phyloP scores from a whole-genome alignment of 2,329 filamentous ascomycete genomes.

The Penicillium sp. region DNA sequence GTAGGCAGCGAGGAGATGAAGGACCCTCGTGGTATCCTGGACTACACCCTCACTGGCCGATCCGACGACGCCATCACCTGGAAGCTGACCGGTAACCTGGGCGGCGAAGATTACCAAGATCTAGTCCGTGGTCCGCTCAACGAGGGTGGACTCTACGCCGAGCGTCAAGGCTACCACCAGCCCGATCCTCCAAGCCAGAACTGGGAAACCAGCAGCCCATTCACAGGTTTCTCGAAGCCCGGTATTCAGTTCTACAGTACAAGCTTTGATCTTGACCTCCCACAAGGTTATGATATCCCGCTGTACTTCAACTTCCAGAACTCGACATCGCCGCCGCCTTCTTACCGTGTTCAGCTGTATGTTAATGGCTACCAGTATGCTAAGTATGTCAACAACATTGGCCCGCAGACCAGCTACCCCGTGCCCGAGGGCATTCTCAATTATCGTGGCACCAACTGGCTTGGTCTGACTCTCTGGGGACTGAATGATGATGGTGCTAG shows the following conservation, averaged over 20 bases:
- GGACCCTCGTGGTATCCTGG: conserved; percentile 57
- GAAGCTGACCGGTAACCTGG: conserved; percentile 62
- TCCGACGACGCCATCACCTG: conserved; percentile 43
- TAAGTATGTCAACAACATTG: conserved; percentile 69
- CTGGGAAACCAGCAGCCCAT: conserved; percentile 38
- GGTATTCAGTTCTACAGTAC: conserved; percentile 57
- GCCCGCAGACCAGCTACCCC: conserved; percentile 70
- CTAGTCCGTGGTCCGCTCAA: conserved; percentile 57
- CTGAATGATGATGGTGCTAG: conserved; percentile 59
- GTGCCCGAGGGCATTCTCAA: conserved; percentile 74
- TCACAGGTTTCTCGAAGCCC: conserved; percentile 44
- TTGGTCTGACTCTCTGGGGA: conserved; percentile 70
- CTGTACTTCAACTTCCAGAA: conserved; percentile 53
- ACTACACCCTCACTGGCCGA: conserved; percentile 43
- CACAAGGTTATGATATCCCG: conserved; percentile 57
- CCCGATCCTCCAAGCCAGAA: conserved; percentile 44
- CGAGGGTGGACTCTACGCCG: conserved; percentile 58
- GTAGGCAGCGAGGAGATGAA: conserved; percentile 62
- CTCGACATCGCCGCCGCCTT: conserved; percentile 50
- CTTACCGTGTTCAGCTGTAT: conserved; percentile 65
- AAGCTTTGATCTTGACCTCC: conserved; percentile 53
- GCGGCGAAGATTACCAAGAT: conserved; percentile 57
- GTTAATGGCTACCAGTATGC: conserved; percentile 77
- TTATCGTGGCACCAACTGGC: conserved; percentile 68
- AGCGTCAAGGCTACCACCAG: conserved; percentile 58